phyloP scores from a whole-genome alignment of 305 asterid genomes.

The Solanum hybrid region DNA sequence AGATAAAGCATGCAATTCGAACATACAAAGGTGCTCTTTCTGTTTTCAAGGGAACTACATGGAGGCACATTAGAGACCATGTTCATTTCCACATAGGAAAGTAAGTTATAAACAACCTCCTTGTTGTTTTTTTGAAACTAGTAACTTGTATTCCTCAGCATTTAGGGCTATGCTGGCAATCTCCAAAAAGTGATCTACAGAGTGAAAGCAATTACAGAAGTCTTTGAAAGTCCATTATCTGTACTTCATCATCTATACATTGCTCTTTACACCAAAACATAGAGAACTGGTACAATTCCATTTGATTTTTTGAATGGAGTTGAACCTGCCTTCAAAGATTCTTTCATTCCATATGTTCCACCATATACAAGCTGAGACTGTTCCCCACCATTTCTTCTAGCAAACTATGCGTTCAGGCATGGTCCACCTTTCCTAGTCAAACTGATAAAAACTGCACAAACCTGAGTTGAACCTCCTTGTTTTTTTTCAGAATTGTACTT shows the following conservation, averaged over 20 bases:
- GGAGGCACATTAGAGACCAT: slow-evolving; percentile 94
- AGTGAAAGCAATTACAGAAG: background rate
- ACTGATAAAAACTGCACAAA: background rate
- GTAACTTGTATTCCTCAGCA: background rate
- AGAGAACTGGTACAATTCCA: background rate
- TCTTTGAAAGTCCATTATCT: background rate
- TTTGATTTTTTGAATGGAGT: background rate
- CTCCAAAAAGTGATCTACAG: background rate
- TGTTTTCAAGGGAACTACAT: slow-evolving; percentile 75
- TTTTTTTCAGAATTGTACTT: background rate
- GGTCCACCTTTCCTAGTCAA: background rate
- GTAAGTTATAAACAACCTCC: slow-evolving; percentile 35
- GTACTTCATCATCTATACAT: background rate
- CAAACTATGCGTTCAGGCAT: background rate
- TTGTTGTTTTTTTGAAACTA: background rate
- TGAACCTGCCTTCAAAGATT: background rate
- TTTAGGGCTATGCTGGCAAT: background rate
- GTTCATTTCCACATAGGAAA: slow-evolving; percentile 96
- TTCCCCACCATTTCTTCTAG: background rate
- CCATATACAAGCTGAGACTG: background rate
- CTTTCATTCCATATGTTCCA: background rate
- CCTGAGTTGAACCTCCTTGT: background rate
- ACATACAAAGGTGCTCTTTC: slow-evolving; percentile 86
- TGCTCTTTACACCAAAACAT: background rate
- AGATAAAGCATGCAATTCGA: slow-evolving; percentile 96